phyloP scores from a whole-genome alignment of 768 basidiomycete genomes.

The Panaeolus cyanescens region DNA sequence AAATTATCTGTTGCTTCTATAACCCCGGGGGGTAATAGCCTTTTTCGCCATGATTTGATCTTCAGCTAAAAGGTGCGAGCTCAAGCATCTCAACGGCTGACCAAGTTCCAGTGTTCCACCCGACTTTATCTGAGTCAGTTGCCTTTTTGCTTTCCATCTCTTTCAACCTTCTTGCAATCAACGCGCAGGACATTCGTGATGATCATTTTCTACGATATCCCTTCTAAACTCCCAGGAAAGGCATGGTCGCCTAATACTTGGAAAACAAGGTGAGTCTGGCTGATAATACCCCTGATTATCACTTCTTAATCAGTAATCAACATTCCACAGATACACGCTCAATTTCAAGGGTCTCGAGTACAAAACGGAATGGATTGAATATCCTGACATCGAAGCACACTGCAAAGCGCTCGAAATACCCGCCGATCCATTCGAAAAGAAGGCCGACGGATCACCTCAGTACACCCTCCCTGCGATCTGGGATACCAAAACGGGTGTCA shows the following conservation, averaged over 20 bases:
- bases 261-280: slow-evolving; percentile 29
- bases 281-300: neutral
- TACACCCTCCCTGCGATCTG: slow-evolving; percentile 55
- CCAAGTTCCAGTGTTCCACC: no score
- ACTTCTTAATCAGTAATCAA: neutral
- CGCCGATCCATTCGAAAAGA: slow-evolving; percentile 33
- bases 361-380: slow-evolving; percentile 54
- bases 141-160: no score
- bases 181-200: no score
- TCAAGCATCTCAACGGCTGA: no score
- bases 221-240: slow-evolving; percentile 22
- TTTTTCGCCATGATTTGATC: no score
- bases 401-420: slow-evolving; percentile 36
- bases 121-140: no score
- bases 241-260: slow-evolving; percentile 39
- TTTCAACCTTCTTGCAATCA: no score
- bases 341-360: slow-evolving; percentile 40
- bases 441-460: slow-evolving; percentile 28
- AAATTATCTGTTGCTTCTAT: neutral
- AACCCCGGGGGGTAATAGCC: neutral
- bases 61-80: no score
- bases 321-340: slow-evolving; percentile 27
- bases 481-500: slow-evolving; percentile 40
- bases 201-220: slow-evolving; percentile 39
- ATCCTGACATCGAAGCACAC: slow-evolving; percentile 44